Percentiles rank a stretch among this genome's conserved stretches.
Conservation (phyloP, 2,329 filamentous ascomycete species). For the Penicillium glabrum region DNA sequence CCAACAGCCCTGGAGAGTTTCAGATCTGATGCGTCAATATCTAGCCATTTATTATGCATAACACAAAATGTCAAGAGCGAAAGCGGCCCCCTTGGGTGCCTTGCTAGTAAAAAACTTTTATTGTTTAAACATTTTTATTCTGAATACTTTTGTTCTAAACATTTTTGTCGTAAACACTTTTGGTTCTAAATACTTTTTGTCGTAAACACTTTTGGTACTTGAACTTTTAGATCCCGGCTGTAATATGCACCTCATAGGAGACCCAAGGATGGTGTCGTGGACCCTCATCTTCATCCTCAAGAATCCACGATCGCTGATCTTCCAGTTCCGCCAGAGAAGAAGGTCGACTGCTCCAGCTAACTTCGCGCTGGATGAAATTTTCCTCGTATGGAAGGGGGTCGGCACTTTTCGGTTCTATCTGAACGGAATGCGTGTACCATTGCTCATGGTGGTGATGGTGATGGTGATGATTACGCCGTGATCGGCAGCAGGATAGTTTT, state of each 20-base stretch:
- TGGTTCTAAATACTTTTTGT: no score
- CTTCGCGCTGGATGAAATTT: background rate
- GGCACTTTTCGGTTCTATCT: background rate
- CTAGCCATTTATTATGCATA: background rate
- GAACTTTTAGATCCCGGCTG: background rate
- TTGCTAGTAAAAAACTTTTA: no score
- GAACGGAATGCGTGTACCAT: conserved; percentile 10
- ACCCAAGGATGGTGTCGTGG: background rate
- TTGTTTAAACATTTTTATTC: background rate
- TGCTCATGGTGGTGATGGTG: background rate
- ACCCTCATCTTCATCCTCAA: background rate
- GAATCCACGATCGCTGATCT: conserved; percentile 10
- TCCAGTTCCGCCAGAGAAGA: conserved; percentile 17
- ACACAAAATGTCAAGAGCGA: no score
- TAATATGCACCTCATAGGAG: background rate
- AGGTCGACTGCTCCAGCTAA: conserved; percentile 2
- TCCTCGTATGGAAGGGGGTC: background rate
- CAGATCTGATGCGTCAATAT: no score
- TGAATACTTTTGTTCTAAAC: background rate
- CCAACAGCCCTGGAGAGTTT: no score
- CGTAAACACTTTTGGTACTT: background rate
- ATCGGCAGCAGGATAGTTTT: background rate
- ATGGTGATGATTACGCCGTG: background rate
- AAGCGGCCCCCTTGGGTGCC: no score
- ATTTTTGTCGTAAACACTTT: background rate